Conservation (phyloP, 805 yeast species). For the Saturnispora sekii region DNA sequence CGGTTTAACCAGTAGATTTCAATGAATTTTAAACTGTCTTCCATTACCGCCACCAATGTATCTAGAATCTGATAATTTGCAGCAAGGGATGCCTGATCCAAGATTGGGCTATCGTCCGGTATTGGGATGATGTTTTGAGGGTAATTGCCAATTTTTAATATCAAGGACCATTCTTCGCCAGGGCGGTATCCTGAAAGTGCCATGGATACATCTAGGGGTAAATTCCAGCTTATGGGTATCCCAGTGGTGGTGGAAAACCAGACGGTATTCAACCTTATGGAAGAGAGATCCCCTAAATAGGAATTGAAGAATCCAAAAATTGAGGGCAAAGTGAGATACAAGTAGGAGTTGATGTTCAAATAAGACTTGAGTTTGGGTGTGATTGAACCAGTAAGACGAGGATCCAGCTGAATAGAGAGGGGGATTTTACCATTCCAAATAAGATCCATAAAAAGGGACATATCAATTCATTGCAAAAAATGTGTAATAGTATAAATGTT, state of each 20-base stretch:
- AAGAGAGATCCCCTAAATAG: neutral
- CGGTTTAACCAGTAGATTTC: conserved; percentile 62
- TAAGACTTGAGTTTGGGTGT: neutral
- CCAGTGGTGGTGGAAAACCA: conserved; percentile 2
- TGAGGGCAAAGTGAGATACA: neutral
- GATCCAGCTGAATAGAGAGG: too few relatives aligned
- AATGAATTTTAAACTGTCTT: conserved; percentile 19
- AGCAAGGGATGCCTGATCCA: neutral
- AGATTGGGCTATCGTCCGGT: conserved; percentile 3
- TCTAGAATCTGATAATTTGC: neutral
- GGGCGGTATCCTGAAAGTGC: conserved; percentile 18
- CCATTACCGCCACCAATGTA: neutral
- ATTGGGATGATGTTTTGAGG: conserved; percentile 23
- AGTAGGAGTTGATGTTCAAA: conserved; percentile 1
- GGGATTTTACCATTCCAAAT: too few relatives aligned
- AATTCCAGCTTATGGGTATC: conserved; percentile 45
- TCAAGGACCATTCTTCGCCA: conserved; percentile 35
- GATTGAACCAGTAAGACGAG: neutral
- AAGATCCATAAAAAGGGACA: too few relatives aligned
- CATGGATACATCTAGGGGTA: conserved; percentile 59
- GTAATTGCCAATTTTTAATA: conserved; percentile 31
- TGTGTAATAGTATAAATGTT: conserved; percentile 1
- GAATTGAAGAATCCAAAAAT: neutral
- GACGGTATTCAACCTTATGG: neutral
- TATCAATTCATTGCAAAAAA: conserved; percentile 2